Percentiles rank a stretch among this genome's conserved stretches.
Evolutionary conservation across 2,329 filamentous ascomycete species (phyloP).

Genomic region (Stagonosporopsis tanaceti): DNA sequence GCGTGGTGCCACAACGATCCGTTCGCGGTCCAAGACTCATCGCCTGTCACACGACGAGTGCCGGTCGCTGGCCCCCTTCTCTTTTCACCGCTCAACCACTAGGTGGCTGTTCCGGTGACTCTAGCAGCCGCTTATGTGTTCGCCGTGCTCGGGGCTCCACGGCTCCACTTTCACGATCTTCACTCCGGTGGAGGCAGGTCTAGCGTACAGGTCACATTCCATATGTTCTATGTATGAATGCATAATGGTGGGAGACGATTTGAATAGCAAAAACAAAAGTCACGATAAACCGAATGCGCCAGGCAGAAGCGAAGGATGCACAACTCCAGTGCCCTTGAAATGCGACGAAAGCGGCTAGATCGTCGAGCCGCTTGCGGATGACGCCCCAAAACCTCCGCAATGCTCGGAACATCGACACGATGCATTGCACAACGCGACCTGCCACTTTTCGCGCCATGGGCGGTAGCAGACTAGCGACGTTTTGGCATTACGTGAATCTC

Average conservation of each 20-base stretch:
- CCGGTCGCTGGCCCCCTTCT: constrained; percentile 1
- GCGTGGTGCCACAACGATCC: constrained; percentile 6
- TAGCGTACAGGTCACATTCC: constrained; percentile 3
- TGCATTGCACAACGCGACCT: neutral
- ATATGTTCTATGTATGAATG: neutral
- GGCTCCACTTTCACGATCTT: constrained; percentile 13
- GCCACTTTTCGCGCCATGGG: neutral
- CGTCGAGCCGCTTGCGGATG: neutral
- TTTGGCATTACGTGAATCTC: too few relatives aligned
- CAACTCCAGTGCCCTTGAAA: neutral
- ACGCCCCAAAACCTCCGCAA: neutral
- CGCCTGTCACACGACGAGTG: constrained; percentile 5
- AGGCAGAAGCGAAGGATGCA: constrained; percentile 1
- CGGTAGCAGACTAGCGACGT: too few relatives aligned
- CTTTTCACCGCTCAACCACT: constrained; percentile 14
- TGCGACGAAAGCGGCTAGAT: neutral
- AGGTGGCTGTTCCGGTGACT: constrained; percentile 9
- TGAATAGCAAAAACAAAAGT: neutral
- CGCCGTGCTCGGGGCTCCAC: neutral
- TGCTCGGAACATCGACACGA: neutral
- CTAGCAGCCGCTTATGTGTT: constrained; percentile 7
- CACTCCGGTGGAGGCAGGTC: constrained; percentile 2
- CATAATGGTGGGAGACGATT: neutral
- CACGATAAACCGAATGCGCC: neutral
- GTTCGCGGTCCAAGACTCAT: constrained; percentile 1